Percentiles rank a stretch among this genome's conserved stretches.
Evolutionary conservation across 345 rosid species (phyloP).

Genomic region (Psidium guajava): DNA sequence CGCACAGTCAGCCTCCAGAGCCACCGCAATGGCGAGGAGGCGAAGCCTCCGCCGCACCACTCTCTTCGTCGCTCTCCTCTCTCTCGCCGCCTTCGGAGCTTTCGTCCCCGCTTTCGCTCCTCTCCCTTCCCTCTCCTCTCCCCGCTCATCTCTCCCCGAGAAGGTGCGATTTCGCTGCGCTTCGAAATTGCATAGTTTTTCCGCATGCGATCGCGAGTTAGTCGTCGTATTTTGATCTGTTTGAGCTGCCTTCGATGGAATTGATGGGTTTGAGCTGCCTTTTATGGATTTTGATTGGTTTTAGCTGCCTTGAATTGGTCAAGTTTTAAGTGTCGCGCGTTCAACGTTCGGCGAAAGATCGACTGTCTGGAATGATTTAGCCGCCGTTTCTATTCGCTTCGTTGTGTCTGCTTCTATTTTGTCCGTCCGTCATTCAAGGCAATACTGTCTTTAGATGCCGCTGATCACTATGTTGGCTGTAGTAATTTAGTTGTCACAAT

Average conservation of each 20-base stretch:
- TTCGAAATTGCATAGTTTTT: background rate
- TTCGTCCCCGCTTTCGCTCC: constrained; percentile 56
- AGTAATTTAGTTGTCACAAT: background rate
- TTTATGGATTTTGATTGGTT: no score
- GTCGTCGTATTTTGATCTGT: background rate
- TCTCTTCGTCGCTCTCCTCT: constrained; percentile 22
- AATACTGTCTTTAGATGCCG: background rate
- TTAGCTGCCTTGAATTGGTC: background rate
- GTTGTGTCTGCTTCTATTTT: background rate
- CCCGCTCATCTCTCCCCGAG: background rate
- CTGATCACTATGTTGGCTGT: background rate
- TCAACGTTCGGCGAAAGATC: background rate
- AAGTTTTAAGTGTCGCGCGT: background rate
- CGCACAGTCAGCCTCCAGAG: background rate
- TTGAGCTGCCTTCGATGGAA: background rate
- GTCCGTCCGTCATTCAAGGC: background rate
- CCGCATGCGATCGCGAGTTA: background rate
- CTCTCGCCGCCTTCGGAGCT: constrained; percentile 23
- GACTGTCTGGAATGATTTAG: background rate
- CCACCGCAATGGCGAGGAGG: constrained; percentile 24
- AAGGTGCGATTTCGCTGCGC: constrained; percentile 10
- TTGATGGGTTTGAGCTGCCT: background rate
- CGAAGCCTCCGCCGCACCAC: constrained; percentile 14
- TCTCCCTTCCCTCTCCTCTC: constrained; percentile 42
- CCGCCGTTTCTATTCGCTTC: background rate